Evolutionary conservation across 2,329 filamentous ascomycete species (phyloP), one percentile per base, ranked within the genome.

Genomic region (Incumbomyces delicatus): DNA sequence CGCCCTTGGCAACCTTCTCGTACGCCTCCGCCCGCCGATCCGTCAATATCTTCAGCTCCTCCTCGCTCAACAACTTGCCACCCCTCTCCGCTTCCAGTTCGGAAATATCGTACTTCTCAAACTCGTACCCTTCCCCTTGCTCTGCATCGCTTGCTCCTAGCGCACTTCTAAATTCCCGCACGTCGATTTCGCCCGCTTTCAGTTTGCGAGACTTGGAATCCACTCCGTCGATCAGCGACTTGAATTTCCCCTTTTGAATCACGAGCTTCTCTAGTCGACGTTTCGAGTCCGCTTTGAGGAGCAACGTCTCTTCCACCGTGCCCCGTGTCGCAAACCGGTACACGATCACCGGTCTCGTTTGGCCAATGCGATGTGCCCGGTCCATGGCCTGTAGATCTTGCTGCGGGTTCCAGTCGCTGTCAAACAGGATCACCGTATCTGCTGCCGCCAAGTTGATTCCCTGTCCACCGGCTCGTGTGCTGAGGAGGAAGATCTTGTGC

Each of bases 371-470:
- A 61, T 98, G 92, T 1, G 87, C 88, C 4, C 92, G 86, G 60
- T 98, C 92, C 65, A 96, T 92, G 0, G 92, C 92, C 61, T 98
- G 92, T 0, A 98, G 73, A 63, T 98, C 92, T 61, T 95, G 90
- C 62, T 98, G 92, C 0, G 92, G 92, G 58, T 98, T 98, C 81
- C 90, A 95, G 58, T 95, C 80, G 8, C 75, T 80, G 63, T 96
- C 90, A 56, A 92, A 96, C 0, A 96, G 72, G 38, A 96, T 84
- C 10, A 95, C 90, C 0, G 90, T 95, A 57, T 96, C 90, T 0
- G 90, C 90, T 1, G 83, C 83, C 0, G 87, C 87, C 0, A 96
- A 79, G 59, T 95, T 96, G 71, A 96, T 96, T 41, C 90, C 90
- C 59, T 95, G 88, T 0, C 92, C 92, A 17, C 92, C 92, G 0